These are phyloP conservation scores for Mycena alexandri DNA, from an alignment of 768 basidiomycete genomes.

Conservation along the genomic window DNA sequence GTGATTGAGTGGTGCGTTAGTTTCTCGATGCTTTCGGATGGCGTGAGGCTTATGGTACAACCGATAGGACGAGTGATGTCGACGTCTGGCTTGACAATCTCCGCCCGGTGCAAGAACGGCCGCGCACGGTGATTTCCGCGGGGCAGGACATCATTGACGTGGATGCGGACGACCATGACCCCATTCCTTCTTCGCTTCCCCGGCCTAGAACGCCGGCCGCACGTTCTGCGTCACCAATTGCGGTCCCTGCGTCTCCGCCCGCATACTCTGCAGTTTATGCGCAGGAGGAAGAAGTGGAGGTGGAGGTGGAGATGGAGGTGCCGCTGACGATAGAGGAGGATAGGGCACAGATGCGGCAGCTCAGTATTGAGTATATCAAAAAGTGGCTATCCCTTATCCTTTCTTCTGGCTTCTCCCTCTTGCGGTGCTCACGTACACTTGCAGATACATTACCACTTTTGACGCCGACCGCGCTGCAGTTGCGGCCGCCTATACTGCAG, in stretches of 20 bases:
- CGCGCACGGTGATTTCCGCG: not conserved
- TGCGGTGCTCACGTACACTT: not conserved
- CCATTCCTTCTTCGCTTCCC: not conserved
- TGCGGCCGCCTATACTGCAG: constrained; percentile 29
- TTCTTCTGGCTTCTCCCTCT: not conserved
- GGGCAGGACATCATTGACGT: constrained; percentile 30
- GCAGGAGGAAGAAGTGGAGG: not conserved
- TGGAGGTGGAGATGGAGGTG: not conserved
- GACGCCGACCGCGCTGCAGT: constrained; percentile 32
- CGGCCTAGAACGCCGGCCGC: too few species aligned
- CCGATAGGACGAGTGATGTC: constrained; percentile 20
- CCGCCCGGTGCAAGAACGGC: constrained; percentile 20
- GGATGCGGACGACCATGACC: constrained; percentile 14
- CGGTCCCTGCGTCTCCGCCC: not conserved
- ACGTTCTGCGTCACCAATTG: not conserved
- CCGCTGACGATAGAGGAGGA: constrained; percentile 16
- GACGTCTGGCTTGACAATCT: constrained; percentile 37
- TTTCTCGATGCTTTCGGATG: not conserved
- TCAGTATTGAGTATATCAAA: constrained; percentile 27
- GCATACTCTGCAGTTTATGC: not conserved
- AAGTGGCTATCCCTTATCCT: constrained; percentile 1
- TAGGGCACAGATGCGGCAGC: constrained; percentile 8
- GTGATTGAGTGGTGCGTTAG: constrained; percentile 39
- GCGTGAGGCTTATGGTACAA: not conserved
- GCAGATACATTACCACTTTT: constrained; percentile 31